Conservation (phyloP, 176 grass and related monocot genomes). For the Phoenix dactylifera region DNA sequence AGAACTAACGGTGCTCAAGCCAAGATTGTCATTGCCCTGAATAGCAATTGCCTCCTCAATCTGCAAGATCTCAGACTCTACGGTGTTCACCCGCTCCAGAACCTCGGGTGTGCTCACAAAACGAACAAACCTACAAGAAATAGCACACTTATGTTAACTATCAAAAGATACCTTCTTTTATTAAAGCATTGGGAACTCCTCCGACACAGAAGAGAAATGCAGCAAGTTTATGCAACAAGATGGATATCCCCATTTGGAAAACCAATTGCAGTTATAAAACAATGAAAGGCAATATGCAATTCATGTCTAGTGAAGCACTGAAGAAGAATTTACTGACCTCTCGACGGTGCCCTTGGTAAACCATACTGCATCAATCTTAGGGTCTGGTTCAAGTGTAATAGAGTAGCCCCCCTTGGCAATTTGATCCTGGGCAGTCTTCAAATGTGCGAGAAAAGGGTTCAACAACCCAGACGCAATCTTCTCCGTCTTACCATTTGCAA, state of each 20-base stretch:
- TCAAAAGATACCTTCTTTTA: not conserved
- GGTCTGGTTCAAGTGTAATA: slow-evolving; percentile 63
- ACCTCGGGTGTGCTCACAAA: slow-evolving; percentile 96
- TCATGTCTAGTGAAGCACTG: not conserved
- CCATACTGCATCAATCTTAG: slow-evolving; percentile 35
- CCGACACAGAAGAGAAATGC: too few species aligned
- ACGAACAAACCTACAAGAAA: slow-evolving; percentile 66
- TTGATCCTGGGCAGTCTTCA: slow-evolving; percentile 82
- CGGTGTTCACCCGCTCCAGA: slow-evolving; percentile 79
- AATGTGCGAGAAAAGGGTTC: slow-evolving; percentile 68
- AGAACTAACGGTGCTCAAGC: slow-evolving; percentile 49
- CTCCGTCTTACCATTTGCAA: slow-evolving; percentile 66
- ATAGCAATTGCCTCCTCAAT: slow-evolving; percentile 75
- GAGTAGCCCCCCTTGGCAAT: slow-evolving; percentile 88
- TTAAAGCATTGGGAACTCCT: too few species aligned
- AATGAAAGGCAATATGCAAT: too few species aligned
- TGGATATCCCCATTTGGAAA: too few species aligned
- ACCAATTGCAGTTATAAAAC: too few species aligned
- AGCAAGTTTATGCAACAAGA: too few species aligned
- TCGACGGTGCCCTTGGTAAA: slow-evolving; percentile 78
- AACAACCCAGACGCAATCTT: slow-evolving; percentile 92
- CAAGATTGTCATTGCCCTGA: slow-evolving; percentile 67
- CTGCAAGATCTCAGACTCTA: slow-evolving; percentile 91
- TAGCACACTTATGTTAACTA: not conserved
- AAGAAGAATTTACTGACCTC: slow-evolving; percentile 38